Percentiles rank a stretch among this genome's conserved stretches.
Evolutionary conservation across 306 rosid genomes (phyloP).

Genomic region (Cicer judaicum): DNA sequence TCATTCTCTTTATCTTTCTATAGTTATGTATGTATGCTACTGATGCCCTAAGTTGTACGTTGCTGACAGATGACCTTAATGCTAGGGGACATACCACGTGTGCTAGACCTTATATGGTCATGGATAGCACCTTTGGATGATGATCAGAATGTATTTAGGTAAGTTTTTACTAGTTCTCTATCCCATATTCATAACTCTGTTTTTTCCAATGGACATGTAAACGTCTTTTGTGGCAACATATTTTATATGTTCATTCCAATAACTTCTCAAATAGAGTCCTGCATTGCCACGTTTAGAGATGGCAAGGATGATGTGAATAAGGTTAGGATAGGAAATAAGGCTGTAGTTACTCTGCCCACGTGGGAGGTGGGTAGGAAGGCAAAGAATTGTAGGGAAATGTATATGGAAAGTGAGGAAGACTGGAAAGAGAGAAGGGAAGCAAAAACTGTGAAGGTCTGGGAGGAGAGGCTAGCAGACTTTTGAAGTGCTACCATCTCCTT

Average conservation of each 20-base stretch:
- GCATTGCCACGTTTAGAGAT: constrained; percentile 26
- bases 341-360: not conserved
- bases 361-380: not conserved
- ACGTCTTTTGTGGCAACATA: constrained; percentile 23
- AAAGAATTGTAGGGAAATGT: constrained; percentile 1
- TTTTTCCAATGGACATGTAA: constrained; percentile 18
- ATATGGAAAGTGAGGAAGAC: not conserved
- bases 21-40: constrained; percentile 12
- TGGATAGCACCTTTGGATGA: constrained; percentile 96
- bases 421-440: not conserved
- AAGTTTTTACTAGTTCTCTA: constrained; percentile 42
- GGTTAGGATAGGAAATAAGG: not conserved
- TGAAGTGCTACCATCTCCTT: not conserved
- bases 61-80: constrained; percentile 79
- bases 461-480: constrained; percentile 22
- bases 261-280: constrained; percentile 30
- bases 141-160: constrained; percentile 77
- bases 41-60: constrained; percentile 43
- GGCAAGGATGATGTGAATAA: not conserved
- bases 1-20: constrained; percentile 18
- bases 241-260: constrained; percentile 20
- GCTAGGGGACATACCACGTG: constrained; percentile 85
- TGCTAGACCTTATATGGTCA: constrained; percentile 93
- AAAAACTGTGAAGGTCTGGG: not conserved
- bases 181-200: constrained; percentile 30